phyloP scores from a whole-genome alignment of 2,329 filamentous ascomycete species.

The Claviceps digitariae region DNA sequence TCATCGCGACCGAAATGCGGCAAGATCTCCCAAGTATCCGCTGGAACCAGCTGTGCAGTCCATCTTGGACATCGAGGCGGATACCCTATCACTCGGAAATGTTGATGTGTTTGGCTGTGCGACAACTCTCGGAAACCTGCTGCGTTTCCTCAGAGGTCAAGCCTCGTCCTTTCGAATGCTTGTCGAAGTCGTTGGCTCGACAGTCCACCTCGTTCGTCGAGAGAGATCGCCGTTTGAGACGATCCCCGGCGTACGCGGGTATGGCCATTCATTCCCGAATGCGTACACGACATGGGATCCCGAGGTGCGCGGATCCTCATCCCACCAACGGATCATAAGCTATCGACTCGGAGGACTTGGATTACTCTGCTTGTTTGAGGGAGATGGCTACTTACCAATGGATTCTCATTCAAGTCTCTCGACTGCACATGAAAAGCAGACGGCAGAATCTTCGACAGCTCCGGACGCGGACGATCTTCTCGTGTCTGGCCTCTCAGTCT shows the following conservation, averaged over 20 bases:
- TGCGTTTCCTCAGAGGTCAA: slow-evolving; percentile 34
- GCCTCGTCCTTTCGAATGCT: slow-evolving; percentile 40
- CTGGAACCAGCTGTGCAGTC: slow-evolving; percentile 35
- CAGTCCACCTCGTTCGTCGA: slow-evolving; percentile 44
- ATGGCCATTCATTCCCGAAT: slow-evolving; percentile 53
- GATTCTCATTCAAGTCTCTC: not conserved
- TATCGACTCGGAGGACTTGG: slow-evolving; percentile 9
- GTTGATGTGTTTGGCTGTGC: slow-evolving; percentile 42
- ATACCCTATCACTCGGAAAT: no score
- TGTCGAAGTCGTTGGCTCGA: slow-evolving; percentile 37
- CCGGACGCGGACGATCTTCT: not conserved
- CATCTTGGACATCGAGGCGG: slow-evolving; percentile 15
- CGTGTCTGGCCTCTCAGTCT: not conserved
- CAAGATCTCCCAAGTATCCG: slow-evolving; percentile 33
- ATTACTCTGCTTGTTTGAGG: slow-evolving; percentile 16
- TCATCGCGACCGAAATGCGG: slow-evolving; percentile 41
- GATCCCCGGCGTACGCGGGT: slow-evolving; percentile 43
- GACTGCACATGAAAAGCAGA: not conserved
- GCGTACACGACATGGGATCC: slow-evolving; percentile 50
- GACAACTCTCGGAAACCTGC: slow-evolving; percentile 44
- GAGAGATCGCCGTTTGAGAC: slow-evolving; percentile 45
- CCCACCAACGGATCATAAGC: slow-evolving; percentile 38
- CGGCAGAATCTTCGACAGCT: no score
- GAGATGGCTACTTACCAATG: slow-evolving; percentile 14
- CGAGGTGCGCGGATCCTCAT: slow-evolving; percentile 38